Conservation (phyloP, 2,329 filamentous ascomycete species). For the Monilinia polystroma region DNA sequence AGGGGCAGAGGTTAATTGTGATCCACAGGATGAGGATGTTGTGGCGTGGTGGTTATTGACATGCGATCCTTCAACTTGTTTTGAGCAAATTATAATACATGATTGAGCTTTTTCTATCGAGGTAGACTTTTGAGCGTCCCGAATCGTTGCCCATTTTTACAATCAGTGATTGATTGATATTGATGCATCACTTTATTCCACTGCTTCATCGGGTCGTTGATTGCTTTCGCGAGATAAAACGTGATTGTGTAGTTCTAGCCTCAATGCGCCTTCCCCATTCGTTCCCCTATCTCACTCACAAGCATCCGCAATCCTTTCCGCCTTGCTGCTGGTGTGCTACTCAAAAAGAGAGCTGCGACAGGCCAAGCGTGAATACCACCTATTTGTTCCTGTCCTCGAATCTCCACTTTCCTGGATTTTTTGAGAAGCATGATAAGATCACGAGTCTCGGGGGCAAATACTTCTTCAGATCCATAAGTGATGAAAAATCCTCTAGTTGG, state of each 20-base stretch:
- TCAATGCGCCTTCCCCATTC: conserved; percentile 16
- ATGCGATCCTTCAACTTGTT: not conserved
- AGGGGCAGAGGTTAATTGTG: not conserved
- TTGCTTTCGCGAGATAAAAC: not conserved
- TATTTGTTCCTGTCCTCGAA: conserved; percentile 50
- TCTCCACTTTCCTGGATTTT: conserved; percentile 47
- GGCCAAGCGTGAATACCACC: conserved; percentile 82
- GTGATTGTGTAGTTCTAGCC: not conserved
- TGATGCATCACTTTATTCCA: not conserved
- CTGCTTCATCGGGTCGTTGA: not conserved
- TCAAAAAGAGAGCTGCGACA: conserved; percentile 61
- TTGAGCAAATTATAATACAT: not conserved
- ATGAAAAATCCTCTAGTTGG: conserved; percentile 68
- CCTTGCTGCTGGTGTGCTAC: conserved; percentile 49
- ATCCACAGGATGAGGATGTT: not conserved
- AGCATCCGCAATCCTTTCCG: conserved; percentile 49
- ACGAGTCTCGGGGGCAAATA: conserved; percentile 70
- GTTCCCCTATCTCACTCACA: conserved; percentile 21
- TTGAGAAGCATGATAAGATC: conserved; percentile 57
- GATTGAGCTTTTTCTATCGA: not conserved
- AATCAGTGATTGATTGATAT: not conserved
- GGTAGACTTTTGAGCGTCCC: not conserved
- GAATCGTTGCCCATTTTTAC: not conserved
- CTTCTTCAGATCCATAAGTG: conserved; percentile 73
- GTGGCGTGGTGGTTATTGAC: not conserved